These are phyloP conservation scores for Scleromitrula shiraiana DNA, from an alignment of 2,329 filamentous ascomycete species.

Conservation along the genomic window DNA sequence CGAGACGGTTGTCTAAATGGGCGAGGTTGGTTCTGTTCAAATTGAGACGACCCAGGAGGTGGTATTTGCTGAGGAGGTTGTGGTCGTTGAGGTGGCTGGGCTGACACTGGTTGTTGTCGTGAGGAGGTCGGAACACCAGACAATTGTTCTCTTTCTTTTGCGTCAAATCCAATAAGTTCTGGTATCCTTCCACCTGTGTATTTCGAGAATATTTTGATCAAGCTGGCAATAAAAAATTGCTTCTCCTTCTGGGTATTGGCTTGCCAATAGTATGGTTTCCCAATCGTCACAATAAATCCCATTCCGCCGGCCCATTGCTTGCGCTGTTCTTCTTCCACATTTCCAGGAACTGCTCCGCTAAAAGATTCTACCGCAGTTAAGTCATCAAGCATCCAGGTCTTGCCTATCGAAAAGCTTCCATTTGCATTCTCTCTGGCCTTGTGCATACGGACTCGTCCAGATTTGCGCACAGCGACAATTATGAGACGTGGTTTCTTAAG, in stretches of 20 bases:
- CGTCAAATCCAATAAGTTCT: slow-evolving; percentile 73
- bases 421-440: slow-evolving; percentile 95
- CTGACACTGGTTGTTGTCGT: slow-evolving; percentile 13
- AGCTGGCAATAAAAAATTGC: slow-evolving; percentile 94
- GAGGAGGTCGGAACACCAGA: slow-evolving; percentile 41
- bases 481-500: slow-evolving; percentile 86
- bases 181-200: slow-evolving; percentile 84
- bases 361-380: slow-evolving; percentile 77
- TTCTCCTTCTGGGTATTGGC: slow-evolving; percentile 92
- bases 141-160: slow-evolving; percentile 68
- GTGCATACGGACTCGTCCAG: slow-evolving; percentile 87
- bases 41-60: slow-evolving; percentile 14
- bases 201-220: slow-evolving; percentile 94
- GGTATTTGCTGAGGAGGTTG: slow-evolving; percentile 15
- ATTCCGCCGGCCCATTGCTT: slow-evolving; percentile 72
- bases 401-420: slow-evolving; percentile 92
- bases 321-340: slow-evolving; percentile 50
- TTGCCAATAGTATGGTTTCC: slow-evolving; percentile 96
- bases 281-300: slow-evolving; percentile 81
- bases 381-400: slow-evolving; percentile 96
- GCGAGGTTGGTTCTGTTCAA: slow-evolving; percentile 22
- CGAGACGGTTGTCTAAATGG: slow-evolving; percentile 20
- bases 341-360: slow-evolving; percentile 51
- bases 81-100: slow-evolving; percentile 15
- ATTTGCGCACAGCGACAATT: slow-evolving; percentile 86